Evolutionary conservation across 441 rosid species (phyloP).

Genomic region (Manihot esculenta): DNA sequence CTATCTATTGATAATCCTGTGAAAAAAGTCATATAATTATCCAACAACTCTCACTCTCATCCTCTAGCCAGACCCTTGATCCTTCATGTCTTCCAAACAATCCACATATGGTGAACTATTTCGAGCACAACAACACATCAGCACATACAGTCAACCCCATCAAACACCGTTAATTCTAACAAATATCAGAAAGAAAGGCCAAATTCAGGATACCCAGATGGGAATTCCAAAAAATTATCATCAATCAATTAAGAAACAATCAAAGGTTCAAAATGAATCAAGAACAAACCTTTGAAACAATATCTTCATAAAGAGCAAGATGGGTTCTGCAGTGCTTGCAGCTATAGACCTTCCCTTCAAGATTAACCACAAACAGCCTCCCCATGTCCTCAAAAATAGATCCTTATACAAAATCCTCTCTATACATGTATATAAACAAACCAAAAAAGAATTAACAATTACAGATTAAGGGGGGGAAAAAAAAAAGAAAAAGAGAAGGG

Average conservation of each 20-base stretch:
- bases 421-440: neutral
- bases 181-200: slow-evolving; percentile 6
- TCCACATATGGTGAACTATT: neutral
- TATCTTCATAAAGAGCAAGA: slow-evolving; percentile 73
- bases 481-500: neutral
- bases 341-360: slow-evolving; percentile 87
- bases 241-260: slow-evolving; percentile 10
- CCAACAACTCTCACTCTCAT: neutral
- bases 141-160: neutral
- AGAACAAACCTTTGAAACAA: slow-evolving; percentile 74
- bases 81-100: slow-evolving; percentile 1
- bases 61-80: neutral
- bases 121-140: slow-evolving; percentile 1
- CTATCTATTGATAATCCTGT: neutral
- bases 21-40: slow-evolving; percentile 2
- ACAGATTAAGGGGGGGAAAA: neutral
- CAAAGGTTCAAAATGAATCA: slow-evolving; percentile 4
- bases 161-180: neutral
- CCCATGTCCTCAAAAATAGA: slow-evolving; percentile 59
- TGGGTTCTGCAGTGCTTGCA: slow-evolving; percentile 95
- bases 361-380: slow-evolving; percentile 76
- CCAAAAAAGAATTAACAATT: neutral
- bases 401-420: slow-evolving; percentile 7
- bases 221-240: slow-evolving; percentile 13
- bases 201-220: slow-evolving; percentile 32